These are phyloP conservation scores for Phragmites australis DNA, from an alignment of 176 grass and related monocot species.

Conservation along the genomic window DNA sequence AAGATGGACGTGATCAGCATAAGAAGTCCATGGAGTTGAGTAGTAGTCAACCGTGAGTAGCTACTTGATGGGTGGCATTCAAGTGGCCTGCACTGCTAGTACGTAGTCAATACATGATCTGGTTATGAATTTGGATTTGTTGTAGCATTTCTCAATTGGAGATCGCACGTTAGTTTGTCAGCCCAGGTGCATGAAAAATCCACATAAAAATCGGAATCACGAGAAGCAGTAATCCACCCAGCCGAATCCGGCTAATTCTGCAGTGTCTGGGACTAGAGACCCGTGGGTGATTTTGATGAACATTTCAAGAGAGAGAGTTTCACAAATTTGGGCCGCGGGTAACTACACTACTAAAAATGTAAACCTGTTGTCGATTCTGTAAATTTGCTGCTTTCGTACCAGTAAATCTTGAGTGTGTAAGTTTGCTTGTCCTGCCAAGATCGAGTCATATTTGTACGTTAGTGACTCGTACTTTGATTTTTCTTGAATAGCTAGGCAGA, in stretches of 20 bases:
- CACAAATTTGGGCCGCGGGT: too few relatives aligned
- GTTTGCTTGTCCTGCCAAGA: too few relatives aligned
- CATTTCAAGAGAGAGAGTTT: too few relatives aligned
- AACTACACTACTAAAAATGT: too few relatives aligned
- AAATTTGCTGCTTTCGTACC: background rate
- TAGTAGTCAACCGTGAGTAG: constrained; percentile 12
- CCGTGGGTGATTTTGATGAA: too few relatives aligned
- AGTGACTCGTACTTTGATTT: too few relatives aligned
- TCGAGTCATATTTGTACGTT: too few relatives aligned
- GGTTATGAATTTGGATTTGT: background rate
- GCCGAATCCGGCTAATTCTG: background rate
- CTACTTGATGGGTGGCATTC: background rate
- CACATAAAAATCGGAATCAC: background rate
- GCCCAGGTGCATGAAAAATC: background rate
- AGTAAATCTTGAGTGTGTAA: too few relatives aligned
- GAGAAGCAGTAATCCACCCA: background rate
- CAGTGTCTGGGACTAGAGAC: background rate
- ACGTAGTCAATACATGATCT: background rate
- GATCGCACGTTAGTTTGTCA: background rate
- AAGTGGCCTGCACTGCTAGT: background rate
- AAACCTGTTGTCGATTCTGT: background rate
- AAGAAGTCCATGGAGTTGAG: constrained; percentile 41
- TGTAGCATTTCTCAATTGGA: background rate
- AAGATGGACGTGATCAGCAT: background rate
- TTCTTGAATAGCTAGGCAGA: too few relatives aligned